Evolutionary conservation across 768 basidiomycete genomes (phyloP).

Genomic region (Amanita rimosa): DNA sequence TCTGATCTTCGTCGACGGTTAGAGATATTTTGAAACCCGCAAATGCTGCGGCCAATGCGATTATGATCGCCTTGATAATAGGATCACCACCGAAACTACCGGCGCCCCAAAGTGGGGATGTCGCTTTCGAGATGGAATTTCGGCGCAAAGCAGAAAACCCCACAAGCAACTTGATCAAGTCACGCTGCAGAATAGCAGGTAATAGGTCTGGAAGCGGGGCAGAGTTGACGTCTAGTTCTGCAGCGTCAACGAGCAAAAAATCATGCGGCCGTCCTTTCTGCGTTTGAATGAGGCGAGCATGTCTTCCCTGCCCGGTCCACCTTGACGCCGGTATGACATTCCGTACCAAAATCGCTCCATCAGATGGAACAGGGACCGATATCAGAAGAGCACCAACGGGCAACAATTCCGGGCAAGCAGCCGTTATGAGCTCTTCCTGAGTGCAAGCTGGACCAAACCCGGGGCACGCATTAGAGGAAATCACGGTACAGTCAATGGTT

Average conservation of each 20-base stretch:
- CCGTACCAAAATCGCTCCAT: constrained; percentile 15
- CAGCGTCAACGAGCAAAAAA: constrained; percentile 20
- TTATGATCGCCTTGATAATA: constrained; percentile 19
- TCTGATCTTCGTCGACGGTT: constrained; percentile 14
- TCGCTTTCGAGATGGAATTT: constrained; percentile 13
- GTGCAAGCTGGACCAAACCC: constrained; percentile 22
- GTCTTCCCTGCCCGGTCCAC: constrained; percentile 19
- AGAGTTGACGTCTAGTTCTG: constrained; percentile 16
- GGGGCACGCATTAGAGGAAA: constrained; percentile 20
- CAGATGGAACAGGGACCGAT: constrained; percentile 17
- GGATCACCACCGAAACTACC: constrained; percentile 24
- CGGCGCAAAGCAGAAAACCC: constrained; percentile 14
- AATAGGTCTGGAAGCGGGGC: constrained; percentile 14
- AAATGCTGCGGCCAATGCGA: constrained; percentile 18
- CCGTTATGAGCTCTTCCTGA: constrained; percentile 21
- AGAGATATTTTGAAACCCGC: constrained; percentile 15
- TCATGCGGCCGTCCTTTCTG: constrained; percentile 8
- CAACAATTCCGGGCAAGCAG: constrained; percentile 18
- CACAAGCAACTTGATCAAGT: constrained; percentile 18
- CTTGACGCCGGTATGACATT: constrained; percentile 12
- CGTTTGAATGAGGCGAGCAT: constrained; percentile 10
- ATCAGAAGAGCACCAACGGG: constrained; percentile 19
- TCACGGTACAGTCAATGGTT: constrained; percentile 13
- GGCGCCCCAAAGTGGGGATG: constrained; percentile 21
- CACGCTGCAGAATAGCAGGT: constrained; percentile 15